These are phyloP conservation scores for Dillenia suffruticosa DNA, from an alignment of 164 flowering plant genomes.

Conservation along the genomic window DNA sequence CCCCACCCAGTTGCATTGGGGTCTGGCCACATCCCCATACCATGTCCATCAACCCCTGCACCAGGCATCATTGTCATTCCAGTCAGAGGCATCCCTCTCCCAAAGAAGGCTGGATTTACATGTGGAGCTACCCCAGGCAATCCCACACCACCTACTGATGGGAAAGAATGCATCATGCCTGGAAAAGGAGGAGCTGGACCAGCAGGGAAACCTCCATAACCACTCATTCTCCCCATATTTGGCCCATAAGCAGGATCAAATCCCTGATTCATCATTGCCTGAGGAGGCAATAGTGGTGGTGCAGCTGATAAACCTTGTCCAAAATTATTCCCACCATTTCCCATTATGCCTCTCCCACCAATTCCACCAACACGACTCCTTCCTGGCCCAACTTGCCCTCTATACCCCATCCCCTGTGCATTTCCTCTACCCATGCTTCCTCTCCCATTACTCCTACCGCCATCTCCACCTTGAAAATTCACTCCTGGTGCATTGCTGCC, in stretches of 20 bases:
- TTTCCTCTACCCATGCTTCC: slow-evolving; percentile 79
- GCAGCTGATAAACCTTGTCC: slow-evolving; percentile 61
- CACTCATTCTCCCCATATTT: slow-evolving; percentile 77
- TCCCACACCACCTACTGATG: slow-evolving; percentile 66
- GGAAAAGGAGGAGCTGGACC: slow-evolving; percentile 60
- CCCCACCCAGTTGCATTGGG: slow-evolving; percentile 73
- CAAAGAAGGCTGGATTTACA: slow-evolving; percentile 78
- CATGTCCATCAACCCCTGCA: slow-evolving; percentile 64
- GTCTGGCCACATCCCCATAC: slow-evolving; percentile 88
- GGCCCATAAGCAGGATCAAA: slow-evolving; percentile 81
- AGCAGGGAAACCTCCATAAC: slow-evolving; percentile 76
- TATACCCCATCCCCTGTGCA: slow-evolving; percentile 48
- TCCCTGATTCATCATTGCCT: slow-evolving; percentile 85
- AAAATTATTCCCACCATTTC: slow-evolving; percentile 64
- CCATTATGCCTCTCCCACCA: slow-evolving; percentile 72
- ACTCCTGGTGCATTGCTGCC: slow-evolving; percentile 48
- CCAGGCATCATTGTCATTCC: slow-evolving; percentile 88
- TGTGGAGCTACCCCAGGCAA: slow-evolving; percentile 91
- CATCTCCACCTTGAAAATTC: slow-evolving; percentile 64
- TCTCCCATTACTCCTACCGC: slow-evolving; percentile 55
- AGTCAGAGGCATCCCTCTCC: slow-evolving; percentile 69
- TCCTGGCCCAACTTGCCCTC: slow-evolving; percentile 73
- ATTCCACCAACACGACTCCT: slow-evolving; percentile 56
- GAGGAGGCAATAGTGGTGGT: slow-evolving; percentile 73
- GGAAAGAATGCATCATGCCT: slow-evolving; percentile 65